These are phyloP conservation scores for Ophiostoma sp. DNA, from an alignment of 2,329 filamentous ascomycete genomes.

Conservation along the genomic window DNA sequence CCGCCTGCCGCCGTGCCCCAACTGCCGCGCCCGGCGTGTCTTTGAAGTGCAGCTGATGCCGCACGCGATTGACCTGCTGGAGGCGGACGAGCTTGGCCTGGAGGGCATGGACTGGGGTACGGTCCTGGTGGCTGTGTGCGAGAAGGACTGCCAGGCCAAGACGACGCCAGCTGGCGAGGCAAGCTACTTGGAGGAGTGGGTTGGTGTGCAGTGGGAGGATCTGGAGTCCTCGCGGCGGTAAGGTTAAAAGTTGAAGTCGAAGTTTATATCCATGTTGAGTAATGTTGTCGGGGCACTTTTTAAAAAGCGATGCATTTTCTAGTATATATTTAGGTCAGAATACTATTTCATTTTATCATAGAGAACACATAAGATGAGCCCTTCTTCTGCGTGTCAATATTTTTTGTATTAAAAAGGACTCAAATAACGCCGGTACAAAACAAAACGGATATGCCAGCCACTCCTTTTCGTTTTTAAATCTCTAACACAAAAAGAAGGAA, in stretches of 20 bases:
- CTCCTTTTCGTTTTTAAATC: conserved; percentile 14
- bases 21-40: conserved; percentile 71
- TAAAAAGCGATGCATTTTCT: neutral
- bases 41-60: conserved; percentile 95
- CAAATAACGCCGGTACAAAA: conserved; percentile 21
- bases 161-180: conserved; percentile 61
- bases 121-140: conserved; percentile 82
- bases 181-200: conserved; percentile 92
- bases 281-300: neutral
- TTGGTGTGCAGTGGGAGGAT: conserved; percentile 98
- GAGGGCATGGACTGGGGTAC: conserved; percentile 99
- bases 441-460: conserved; percentile 18
- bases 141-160: conserved; percentile 68
- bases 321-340: neutral
- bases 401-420: conserved; percentile 11
- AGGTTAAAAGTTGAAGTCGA: neutral
- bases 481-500: conserved; percentile 11
- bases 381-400: neutral
- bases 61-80: conserved; percentile 84
- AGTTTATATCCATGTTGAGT: neutral
- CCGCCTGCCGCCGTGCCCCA: conserved; percentile 71
- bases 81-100: conserved; percentile 68
- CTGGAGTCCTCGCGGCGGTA: conserved; percentile 43
- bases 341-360: neutral
- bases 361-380: neutral